phyloP scores from a whole-genome alignment of 2,329 filamentous ascomycete genomes.

The Ophiocordyceps robertsii region DNA sequence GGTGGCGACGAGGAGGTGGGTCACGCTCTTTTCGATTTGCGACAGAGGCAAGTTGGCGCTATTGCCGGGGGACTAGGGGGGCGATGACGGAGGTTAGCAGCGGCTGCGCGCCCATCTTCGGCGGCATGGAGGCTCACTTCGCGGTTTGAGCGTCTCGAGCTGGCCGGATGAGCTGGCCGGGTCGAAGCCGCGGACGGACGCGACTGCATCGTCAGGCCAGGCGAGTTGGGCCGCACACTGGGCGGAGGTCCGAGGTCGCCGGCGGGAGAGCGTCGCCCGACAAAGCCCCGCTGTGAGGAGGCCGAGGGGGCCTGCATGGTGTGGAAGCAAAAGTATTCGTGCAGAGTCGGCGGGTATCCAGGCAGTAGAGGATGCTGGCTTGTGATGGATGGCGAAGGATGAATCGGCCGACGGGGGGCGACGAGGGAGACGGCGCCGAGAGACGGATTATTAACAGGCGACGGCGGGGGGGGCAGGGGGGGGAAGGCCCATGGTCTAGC shows the following conservation, averaged over 20 bases:
- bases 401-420: too few relatives aligned
- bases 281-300: slow-evolving; percentile 31
- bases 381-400: too few relatives aligned
- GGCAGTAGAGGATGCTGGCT: background rate
- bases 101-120: background rate
- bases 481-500: too few relatives aligned
- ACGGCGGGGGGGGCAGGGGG: too few relatives aligned
- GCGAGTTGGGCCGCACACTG: slow-evolving; percentile 47
- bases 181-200: slow-evolving; percentile 56
- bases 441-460: too few relatives aligned
- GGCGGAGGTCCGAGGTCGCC: slow-evolving; percentile 45
- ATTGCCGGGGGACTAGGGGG: slow-evolving; percentile 33
- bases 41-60: slow-evolving; percentile 66
- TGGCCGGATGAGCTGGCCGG: slow-evolving; percentile 35
- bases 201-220: slow-evolving; percentile 43
- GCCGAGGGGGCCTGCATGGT: slow-evolving; percentile 35
- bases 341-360: background rate
- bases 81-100: slow-evolving; percentile 1
- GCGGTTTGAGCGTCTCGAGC: slow-evolving; percentile 17
- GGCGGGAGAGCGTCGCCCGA: slow-evolving; percentile 51
- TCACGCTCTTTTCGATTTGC: slow-evolving; percentile 98
- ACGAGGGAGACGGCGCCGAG: too few relatives aligned
- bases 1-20: slow-evolving; percentile 90
- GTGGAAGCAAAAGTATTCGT: slow-evolving; percentile 5
- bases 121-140: slow-evolving; percentile 8